Evolutionary conservation across 441 rosid genomes (phyloP).

Genomic region (Pelargonium fulgidum): DNA sequence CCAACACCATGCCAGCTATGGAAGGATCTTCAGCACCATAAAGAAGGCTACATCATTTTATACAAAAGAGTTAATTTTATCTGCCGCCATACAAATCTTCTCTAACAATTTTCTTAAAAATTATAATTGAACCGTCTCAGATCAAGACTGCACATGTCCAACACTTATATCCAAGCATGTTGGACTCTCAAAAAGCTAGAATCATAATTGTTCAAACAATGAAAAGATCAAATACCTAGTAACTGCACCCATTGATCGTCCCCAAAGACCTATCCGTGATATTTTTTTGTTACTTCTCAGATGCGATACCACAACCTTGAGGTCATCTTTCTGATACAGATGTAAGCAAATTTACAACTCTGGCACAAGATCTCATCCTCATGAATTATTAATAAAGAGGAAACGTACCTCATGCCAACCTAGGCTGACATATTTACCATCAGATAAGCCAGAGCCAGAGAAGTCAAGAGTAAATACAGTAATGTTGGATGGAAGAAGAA

Average conservation of each 20-base stretch:
- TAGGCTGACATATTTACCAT: conserved; percentile 94
- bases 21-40: conserved; percentile 97
- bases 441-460: conserved; percentile 95
- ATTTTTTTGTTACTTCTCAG: conserved; percentile 62
- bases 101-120: not conserved
- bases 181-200: not conserved
- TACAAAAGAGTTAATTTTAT: conserved; percentile 11
- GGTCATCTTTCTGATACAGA: conserved; percentile 72
- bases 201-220: conserved; percentile 12
- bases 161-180: not conserved
- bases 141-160: not conserved
- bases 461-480: conserved; percentile 91
- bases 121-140: not conserved
- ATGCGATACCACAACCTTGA: conserved; percentile 69
- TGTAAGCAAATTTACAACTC: conserved; percentile 19
- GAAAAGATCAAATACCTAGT: conserved; percentile 52
- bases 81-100: not conserved
- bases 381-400: conserved; percentile 7
- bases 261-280: conserved; percentile 91
- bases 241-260: conserved; percentile 99
- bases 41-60: conserved; percentile 67
- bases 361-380: not conserved
- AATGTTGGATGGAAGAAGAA: conserved; percentile 91
- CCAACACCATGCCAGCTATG: conserved; percentile 94
- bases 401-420: conserved; percentile 93